Evolutionary conservation across 2,329 filamentous ascomycete genomes (phyloP), one percentile per base, ranked within the genome.

Genomic region (Hypomyces perniciosus): DNA sequence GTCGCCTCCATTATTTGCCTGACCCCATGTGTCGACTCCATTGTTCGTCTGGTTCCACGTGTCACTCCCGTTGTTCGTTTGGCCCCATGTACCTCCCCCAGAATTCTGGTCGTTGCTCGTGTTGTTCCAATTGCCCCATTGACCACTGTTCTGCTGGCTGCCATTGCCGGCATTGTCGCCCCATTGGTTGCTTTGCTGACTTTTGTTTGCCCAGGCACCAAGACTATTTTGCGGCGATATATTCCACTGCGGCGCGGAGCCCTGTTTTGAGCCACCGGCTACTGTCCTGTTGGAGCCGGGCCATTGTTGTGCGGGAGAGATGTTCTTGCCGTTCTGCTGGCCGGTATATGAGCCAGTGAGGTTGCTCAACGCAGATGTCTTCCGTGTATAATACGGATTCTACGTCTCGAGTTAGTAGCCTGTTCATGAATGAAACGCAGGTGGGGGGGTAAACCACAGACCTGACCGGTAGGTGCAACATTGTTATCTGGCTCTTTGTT

Each of bases 361-460:
- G 8, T 48, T 54, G 44, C 56, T 58, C n/a, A 62, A 62, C 2
- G 44, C 35, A 7, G 59, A 62, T 4, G 44, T 48, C 6, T 34
- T 46, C 28, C 41, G 39, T 8, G 42, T 45, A 37, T 53, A 53
- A 28, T 53, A 53, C 12, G 46, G 51, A 8, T 53, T 53, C 8
- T 37, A 35, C 46, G 42, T 44, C 33, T 45, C 34, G 12, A 4
- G 48, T 50, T 8, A 50, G 43, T n/a, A 26, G 44, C 31, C 12
- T 26, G 9, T 29, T 4, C n/a, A 31, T 26, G 2, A 26, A 26
- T 10, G 13, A 20, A 30, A 6, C 30, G 4, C 9, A 12, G 13
- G 13, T 39, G 37, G 13, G 9, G 7, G 5, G 13, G 13, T 12
- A 39, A n/a, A n/a, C 7, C 8, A 7, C 13, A 39, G 3, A 39